Base-by-base conservation (phyloP, 2,329 filamentous ascomycete species). In the Calonectria fujianensis region DNA sequence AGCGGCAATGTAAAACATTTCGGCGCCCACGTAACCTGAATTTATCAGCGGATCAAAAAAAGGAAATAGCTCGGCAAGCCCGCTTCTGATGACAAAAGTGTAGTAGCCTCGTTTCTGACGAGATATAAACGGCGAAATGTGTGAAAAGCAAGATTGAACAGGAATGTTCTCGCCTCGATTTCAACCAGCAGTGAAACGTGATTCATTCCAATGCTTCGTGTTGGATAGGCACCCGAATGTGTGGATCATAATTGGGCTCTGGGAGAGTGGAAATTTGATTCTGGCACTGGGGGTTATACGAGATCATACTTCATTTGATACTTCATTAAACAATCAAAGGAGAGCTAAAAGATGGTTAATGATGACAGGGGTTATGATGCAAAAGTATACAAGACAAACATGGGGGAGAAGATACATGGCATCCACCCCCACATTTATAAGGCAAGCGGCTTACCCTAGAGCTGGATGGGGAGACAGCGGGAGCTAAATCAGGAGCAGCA, bases 281-380 rank as follows among this genome's bases (percentile, higher is more conserved):
- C 57, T 4, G 24, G 16, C 6, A 18, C 24, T 63, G 24, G 35
- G 57, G 35, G 31, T 16, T 41, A 29, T 27, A 16, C 20, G 14
- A 8, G 57, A 63, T 20, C 35, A 37, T 41, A 37, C 41, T 63
- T 41, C 24, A 41, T 61, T 61, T 32, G 31, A 63, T 63, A 31
- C 24, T 63, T 63, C 6, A 41, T 63, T 63, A n/a, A 63, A 20
- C 35, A 27, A 14, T 31, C 20, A 52, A 57, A 54, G 41, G 35
- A 48, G 50, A 51, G 39, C 59, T 54, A 11, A 39, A 63, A 48
- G 31, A 24, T 65, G 39, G 48, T 64, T 24, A 31, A 65, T 35
- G 31, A 14, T 18, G 59, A 71, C 69, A 71, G 59, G 59, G 69
- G 59, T 52, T 65, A 45, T 13, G 14, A 24, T 31, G 45, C 57